Conservation (phyloP, 495 filamentous ascomycete genomes). For the Aspergillus nanangensis region DNA sequence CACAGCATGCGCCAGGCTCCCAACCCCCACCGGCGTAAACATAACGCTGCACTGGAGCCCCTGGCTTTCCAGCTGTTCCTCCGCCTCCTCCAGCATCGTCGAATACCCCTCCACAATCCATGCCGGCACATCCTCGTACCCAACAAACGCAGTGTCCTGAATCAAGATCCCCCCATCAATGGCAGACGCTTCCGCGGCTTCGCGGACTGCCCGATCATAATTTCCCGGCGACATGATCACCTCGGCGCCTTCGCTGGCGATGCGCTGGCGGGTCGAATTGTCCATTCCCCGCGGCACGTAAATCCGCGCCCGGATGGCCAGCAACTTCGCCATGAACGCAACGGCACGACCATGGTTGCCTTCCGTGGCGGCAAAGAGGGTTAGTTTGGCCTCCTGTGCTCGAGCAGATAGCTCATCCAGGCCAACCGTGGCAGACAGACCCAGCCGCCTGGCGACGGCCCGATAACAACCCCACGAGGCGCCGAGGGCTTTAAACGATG, state of each 20-base stretch:
- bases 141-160: conserved; percentile 59
- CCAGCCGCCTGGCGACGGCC: conserved; percentile 41
- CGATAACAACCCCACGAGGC: conserved; percentile 68
- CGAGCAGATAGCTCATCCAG: conserved; percentile 36
- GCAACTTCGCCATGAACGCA: conserved; percentile 55
- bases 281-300: conserved; percentile 55
- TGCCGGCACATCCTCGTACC: conserved; percentile 57
- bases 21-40: conserved; percentile 61
- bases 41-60: conserved; percentile 32
- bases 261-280: conserved; percentile 43
- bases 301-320: conserved; percentile 47
- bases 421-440: conserved; percentile 27
- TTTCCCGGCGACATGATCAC: conserved; percentile 48
- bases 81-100: conserved; percentile 61
- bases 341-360: conserved; percentile 73
- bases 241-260: conserved; percentile 52
- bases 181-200: conserved; percentile 31
- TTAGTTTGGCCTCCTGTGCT: conserved; percentile 25
- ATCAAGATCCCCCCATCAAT: conserved; percentile 47
- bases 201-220: conserved; percentile 57
- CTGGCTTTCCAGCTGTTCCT: conserved; percentile 42
- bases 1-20: conserved; percentile 60
- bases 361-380: conserved; percentile 55
- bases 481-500: conserved; percentile 73
- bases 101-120: conserved; percentile 74